Conservation (phyloP, 2,329 filamentous ascomycete genomes). For the Diaporthe helianthi region DNA sequence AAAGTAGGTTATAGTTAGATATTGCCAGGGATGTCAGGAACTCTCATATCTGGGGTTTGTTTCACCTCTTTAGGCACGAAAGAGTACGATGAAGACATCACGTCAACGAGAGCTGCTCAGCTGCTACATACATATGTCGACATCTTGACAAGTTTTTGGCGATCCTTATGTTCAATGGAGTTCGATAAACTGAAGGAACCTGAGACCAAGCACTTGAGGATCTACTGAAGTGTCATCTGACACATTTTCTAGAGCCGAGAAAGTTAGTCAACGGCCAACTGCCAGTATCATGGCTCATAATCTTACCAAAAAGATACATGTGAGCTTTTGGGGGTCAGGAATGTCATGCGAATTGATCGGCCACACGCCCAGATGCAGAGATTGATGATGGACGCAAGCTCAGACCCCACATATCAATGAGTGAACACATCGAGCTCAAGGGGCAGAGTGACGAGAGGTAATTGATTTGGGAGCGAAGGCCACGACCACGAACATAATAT, state of each 20-base stretch:
- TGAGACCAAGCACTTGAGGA: background rate
- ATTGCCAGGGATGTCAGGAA: too few relatives aligned
- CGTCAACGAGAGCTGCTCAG: background rate
- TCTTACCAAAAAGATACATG: background rate
- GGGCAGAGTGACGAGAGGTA: background rate
- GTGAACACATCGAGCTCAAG: background rate
- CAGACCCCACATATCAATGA: background rate
- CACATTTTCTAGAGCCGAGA: too few relatives aligned
- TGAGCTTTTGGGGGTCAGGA: background rate
- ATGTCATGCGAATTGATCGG: background rate
- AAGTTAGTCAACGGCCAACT: background rate
- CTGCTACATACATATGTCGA: too few relatives aligned
- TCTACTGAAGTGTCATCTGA: too few relatives aligned
- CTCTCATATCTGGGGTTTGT: background rate
- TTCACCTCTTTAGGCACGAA: background rate
- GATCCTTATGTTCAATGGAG: background rate
- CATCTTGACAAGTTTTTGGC: background rate
- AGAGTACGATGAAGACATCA: background rate
- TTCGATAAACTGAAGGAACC: too few relatives aligned
- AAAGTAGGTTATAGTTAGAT: too few relatives aligned
- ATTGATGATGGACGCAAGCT: background rate
- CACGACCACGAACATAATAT: background rate
- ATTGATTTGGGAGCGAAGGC: background rate
- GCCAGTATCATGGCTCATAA: background rate
- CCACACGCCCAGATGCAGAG: too few relatives aligned